A percentile compares a stretch with the other conserved stretches of the same genome.
Evolutionary conservation across 257 asterid genomes (phyloP).

Genomic region (Forsythia viridissima): DNA sequence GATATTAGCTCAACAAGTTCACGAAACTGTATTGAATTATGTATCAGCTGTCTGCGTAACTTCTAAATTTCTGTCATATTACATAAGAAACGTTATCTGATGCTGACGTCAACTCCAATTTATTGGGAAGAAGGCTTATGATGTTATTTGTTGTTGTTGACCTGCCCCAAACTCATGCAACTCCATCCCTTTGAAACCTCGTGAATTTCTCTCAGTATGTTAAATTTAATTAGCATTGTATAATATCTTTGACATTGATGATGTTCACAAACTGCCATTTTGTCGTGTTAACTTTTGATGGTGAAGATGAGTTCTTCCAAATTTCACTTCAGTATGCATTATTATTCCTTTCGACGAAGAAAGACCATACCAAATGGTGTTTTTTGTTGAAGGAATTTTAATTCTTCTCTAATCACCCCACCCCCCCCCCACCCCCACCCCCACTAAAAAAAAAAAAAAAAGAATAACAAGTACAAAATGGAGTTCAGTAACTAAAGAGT

Average conservation of each 20-base stretch:
- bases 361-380: neutral
- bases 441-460: too few species aligned
- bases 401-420: neutral
- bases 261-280: neutral
- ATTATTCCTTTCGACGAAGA: neutral
- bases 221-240: too few species aligned
- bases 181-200: neutral
- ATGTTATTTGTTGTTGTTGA: neutral
- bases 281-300: neutral
- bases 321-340: neutral
- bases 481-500: neutral
- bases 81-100: neutral
- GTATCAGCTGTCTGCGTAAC: neutral
- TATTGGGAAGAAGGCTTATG: neutral
- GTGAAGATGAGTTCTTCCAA: neutral
- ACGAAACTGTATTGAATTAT: neutral
- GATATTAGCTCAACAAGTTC: neutral
- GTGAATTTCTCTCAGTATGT: neutral
- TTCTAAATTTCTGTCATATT: neutral
- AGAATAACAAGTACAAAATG: neutral
- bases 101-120: neutral
- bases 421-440: neutral
- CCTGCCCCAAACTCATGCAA: neutral
- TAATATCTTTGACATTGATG: neutral
- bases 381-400: neutral